These are phyloP conservation scores for Pistacia atlantica DNA, from an alignment of 345 rosid species.

Conservation along the genomic window DNA sequence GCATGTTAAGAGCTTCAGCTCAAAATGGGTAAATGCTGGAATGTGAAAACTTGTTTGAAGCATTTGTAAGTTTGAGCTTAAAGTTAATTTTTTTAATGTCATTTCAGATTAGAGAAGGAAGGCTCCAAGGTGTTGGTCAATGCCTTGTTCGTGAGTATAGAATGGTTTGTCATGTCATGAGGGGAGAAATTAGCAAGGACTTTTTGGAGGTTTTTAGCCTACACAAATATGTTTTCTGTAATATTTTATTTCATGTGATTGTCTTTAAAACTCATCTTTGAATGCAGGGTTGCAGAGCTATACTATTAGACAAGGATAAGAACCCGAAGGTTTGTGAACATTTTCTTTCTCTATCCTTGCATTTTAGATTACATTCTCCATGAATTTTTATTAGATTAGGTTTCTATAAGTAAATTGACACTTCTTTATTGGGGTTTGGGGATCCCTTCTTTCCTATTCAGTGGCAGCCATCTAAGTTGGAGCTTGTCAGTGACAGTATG, in stretches of 20 bases:
- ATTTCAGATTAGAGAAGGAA: slow-evolving; percentile 85
- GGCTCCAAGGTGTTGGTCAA: slow-evolving; percentile 81
- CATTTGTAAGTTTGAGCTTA: neutral
- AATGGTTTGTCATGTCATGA: slow-evolving; percentile 83
- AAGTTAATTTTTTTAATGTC: slow-evolving; percentile 20
- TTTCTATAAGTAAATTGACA: neutral
- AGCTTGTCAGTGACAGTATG: slow-evolving; percentile 51
- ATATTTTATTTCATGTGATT: neutral
- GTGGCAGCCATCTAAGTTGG: slow-evolving; percentile 86
- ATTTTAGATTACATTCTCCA: neutral
- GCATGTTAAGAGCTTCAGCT: neutral
- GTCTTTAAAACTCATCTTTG: neutral
- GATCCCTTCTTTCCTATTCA: slow-evolving; percentile 13
- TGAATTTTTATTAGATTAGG: neutral
- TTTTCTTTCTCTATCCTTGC: slow-evolving; percentile 11
- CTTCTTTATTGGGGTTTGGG: neutral
- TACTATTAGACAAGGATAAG: slow-evolving; percentile 79
- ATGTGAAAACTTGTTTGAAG: slow-evolving; percentile 1
- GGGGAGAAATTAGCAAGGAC: slow-evolving; percentile 83
- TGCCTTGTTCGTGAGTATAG: slow-evolving; percentile 84
- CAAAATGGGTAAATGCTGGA: neutral
- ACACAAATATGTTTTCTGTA: neutral
- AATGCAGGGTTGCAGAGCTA: slow-evolving; percentile 93
- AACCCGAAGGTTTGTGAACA: slow-evolving; percentile 64
- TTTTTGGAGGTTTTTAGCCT: slow-evolving; percentile 67